Conservation (phyloP, 2,329 filamentous ascomycete species). For the Apiospora sp. region DNA sequence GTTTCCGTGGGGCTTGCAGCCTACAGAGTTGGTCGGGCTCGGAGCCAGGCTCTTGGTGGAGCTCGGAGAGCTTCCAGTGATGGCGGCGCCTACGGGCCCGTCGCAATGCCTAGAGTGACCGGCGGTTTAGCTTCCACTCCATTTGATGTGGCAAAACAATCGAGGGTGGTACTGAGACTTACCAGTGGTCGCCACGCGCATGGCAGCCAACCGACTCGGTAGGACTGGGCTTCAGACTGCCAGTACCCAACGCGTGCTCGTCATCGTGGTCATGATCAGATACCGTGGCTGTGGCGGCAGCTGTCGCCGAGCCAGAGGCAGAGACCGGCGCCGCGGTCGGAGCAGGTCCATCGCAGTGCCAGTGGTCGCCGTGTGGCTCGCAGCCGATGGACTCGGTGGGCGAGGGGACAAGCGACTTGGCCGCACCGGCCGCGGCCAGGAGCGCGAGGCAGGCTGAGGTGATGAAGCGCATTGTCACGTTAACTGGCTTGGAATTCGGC, state of each 20-base stretch:
- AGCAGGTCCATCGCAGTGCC: conserved; percentile 35
- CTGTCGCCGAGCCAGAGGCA: background rate
- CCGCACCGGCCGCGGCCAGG: conserved; percentile 27
- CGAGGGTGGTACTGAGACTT: background rate
- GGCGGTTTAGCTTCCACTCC: background rate
- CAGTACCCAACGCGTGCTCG: conserved; percentile 32
- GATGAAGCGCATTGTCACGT: conserved; percentile 31
- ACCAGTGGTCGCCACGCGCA: conserved; percentile 51
- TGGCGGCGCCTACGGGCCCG: conserved; percentile 29
- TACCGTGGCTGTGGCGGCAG: conserved; percentile 22
- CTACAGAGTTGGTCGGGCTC: conserved; percentile 28
- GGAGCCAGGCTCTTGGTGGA: conserved; percentile 23
- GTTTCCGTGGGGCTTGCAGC: conserved; percentile 29
- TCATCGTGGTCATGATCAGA: conserved; percentile 29
- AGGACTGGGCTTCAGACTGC: conserved; percentile 41
- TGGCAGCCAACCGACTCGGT: conserved; percentile 47
- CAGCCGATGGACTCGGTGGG: conserved; percentile 44
- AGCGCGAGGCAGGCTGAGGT: conserved; percentile 27
- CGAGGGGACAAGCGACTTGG: conserved; percentile 29
- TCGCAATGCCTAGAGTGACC: conserved; percentile 33
- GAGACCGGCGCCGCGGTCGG: conserved; percentile 18
- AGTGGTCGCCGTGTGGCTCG: conserved; percentile 50
- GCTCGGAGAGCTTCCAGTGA: background rate
- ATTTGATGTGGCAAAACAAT: background rate
- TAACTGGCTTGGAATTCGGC: no score